A percentile compares a stretch with the other conserved stretches of the same genome.
Evolutionary conservation across 805 yeast genomes (phyloP).

Genomic region (Sungouiozyma ichnusensis): DNA sequence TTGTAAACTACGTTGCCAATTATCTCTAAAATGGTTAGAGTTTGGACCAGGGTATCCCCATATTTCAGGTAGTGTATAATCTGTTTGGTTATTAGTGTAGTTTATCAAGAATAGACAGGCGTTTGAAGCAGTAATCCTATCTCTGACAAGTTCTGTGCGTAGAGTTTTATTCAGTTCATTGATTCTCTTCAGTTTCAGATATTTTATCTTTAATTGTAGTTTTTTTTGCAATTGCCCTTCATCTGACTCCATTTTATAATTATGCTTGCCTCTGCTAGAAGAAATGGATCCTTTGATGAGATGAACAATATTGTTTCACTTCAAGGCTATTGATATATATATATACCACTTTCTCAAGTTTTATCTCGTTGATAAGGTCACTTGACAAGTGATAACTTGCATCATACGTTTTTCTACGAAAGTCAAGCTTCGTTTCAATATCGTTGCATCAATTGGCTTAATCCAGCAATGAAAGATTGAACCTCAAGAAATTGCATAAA

Average conservation of each 20-base stretch:
- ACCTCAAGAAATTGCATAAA: neutral
- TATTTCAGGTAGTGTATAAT: slow-evolving; percentile 31
- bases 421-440: neutral
- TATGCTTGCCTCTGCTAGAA: neutral
- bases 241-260: neutral
- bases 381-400: neutral
- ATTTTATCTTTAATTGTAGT: slow-evolving; percentile 36
- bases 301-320: neutral
- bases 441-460: neutral
- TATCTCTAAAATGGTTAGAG: slow-evolving; percentile 30
- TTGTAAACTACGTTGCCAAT: slow-evolving; percentile 4
- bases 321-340: neutral
- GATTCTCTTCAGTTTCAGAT: slow-evolving; percentile 50
- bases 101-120: slow-evolving; percentile 41
- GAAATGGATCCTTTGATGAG: neutral
- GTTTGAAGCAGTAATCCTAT: slow-evolving; percentile 54
- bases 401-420: neutral
- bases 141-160: slow-evolving; percentile 40
- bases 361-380: neutral
- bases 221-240: slow-evolving; percentile 8
- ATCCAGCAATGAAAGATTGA: neutral
- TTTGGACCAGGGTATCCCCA: slow-evolving; percentile 33
- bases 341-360: neutral
- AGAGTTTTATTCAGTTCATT: slow-evolving; percentile 46
- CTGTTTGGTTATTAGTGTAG: slow-evolving; percentile 28